Base-by-base conservation (phyloP, 1,139 yeast genomes). In the Diutina neorugosa region DNA sequence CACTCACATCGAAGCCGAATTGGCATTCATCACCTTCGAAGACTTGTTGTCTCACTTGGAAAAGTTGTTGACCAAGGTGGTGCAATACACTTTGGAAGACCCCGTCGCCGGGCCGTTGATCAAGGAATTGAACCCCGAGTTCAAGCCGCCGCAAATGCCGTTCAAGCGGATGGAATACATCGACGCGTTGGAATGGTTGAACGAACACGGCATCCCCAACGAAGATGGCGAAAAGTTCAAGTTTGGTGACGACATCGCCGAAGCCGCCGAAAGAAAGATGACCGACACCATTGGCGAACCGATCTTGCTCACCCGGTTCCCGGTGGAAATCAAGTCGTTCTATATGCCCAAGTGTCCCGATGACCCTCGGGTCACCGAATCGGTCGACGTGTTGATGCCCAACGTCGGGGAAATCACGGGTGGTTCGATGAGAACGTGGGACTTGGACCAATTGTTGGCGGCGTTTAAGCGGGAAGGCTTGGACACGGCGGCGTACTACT, bases 231-330 rank as follows among this genome's bases (percentile, higher is more conserved):
- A 89, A 69, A 73, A 75, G 62, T 93, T 91, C 83, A 81, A 84
- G 70, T 94, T 94, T 63, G 99, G 99, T 69, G 99, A 94, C 67
- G 99, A 93, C 69, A 94, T 93, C 58, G 97, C 98, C 57, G 99
- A 93, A 74, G 98, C 98, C 54, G 98, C 97, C 56, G 99, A 93
- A 78, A 87, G 99, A 69, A 88, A 85, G 71, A 93, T 93, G 98
- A 90, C 96, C 44, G 99, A 93, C 68, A 80, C 86, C 56, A 86
- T 94, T 66, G 91, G 91, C 64, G 85, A 79, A 59, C 99, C 99
- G 59, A 91, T 93, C 61, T 78, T 93, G 62, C 82, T 93, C 68
- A 93, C 82, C 57, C 81, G 93, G 63, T 93, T 93, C 93, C 99
- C 99, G 54, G 90, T 89, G 54, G 97, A 86, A 69, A 88, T 93